Conservation (phyloP, 2,329 filamentous ascomycete species). For the Neofusicoccum umdonicola region DNA sequence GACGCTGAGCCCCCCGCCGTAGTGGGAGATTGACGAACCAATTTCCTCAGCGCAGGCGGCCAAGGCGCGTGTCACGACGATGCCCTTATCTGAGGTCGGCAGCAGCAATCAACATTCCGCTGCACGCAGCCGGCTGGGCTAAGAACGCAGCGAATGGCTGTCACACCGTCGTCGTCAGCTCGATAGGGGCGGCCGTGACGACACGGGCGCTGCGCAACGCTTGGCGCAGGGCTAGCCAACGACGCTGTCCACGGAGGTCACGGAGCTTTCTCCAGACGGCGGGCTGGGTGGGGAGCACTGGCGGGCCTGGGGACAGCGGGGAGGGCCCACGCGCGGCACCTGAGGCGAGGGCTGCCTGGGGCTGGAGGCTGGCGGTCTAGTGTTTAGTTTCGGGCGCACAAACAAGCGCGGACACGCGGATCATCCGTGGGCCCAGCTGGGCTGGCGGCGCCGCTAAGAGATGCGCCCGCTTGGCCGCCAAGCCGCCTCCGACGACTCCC, state of each 20-base stretch:
- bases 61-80: constrained; percentile 2
- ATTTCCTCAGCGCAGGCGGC: neutral
- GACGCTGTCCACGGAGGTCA: neutral
- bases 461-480: constrained; percentile 13
- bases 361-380: neutral
- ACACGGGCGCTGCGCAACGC: neutral
- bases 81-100: neutral
- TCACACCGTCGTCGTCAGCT: constrained; percentile 8
- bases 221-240: neutral
- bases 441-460: constrained; percentile 14
- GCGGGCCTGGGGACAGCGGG: neutral
- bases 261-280: neutral
- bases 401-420: neutral
- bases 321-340: neutral
- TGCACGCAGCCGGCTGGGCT: neutral
- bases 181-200: neutral
- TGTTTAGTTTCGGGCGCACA: constrained; percentile 10
- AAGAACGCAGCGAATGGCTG: neutral
- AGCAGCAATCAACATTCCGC: neutral
- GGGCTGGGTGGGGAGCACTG: neutral
- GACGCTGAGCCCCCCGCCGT: no score
- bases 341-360: neutral
- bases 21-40: neutral
- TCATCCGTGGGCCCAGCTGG: constrained; percentile 14
- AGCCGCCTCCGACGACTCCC: constrained; percentile 4